Evolutionary conservation across 805 yeast genomes (phyloP).

Genomic region (Schizosaccharomyces osmophilus): DNA sequence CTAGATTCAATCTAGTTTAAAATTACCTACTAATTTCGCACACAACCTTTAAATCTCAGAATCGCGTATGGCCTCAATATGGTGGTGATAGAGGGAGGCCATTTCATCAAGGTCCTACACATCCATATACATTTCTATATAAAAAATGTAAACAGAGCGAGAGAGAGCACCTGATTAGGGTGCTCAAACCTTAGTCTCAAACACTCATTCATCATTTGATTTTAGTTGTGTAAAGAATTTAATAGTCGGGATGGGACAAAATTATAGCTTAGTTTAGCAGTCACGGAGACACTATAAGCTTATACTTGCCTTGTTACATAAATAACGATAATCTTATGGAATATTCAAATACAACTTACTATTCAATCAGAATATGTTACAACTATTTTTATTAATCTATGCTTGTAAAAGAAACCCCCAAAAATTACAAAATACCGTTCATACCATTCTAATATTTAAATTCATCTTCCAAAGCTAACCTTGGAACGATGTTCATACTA

Average conservation of each 20-base stretch:
- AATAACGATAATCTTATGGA: too few species aligned
- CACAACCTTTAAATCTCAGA: background rate
- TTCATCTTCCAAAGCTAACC: constrained; percentile 58
- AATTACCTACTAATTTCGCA: background rate
- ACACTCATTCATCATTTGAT: background rate
- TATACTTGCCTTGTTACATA: too few species aligned
- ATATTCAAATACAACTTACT: too few species aligned
- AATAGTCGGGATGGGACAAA: background rate
- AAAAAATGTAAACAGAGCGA: background rate
- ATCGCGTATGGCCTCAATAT: background rate
- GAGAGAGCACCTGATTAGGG: background rate
- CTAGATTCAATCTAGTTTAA: too few species aligned
- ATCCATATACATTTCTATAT: background rate
- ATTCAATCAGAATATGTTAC: too few species aligned
- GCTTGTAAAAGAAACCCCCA: too few species aligned
- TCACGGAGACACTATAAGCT: background rate
- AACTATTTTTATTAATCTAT: too few species aligned
- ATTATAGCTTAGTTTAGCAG: background rate
- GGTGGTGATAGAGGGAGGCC: background rate
- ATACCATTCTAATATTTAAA: background rate
- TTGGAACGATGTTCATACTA: constrained; percentile 97
- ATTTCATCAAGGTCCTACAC: background rate
- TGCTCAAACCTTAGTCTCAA: background rate
- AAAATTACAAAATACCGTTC: too few species aligned
- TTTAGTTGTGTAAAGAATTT: background rate